Evolutionary conservation across 1,139 yeast species (phyloP).

Genomic region (Scheffersomyces cryptocercus): DNA sequence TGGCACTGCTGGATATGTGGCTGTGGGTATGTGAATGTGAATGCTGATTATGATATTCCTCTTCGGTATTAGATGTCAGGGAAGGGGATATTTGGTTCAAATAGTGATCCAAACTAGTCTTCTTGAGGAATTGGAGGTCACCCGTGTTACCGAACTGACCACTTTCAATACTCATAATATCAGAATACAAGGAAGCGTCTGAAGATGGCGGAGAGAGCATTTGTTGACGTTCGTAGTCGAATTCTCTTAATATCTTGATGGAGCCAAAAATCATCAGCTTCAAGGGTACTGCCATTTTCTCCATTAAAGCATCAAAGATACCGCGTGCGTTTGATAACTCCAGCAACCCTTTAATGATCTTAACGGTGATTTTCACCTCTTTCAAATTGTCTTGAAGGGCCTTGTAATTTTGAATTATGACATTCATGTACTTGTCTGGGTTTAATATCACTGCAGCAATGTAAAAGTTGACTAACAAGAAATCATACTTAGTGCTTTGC

Average conservation of each 20-base stretch:
- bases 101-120: constrained; percentile 1
- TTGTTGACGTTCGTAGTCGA: constrained; percentile 13
- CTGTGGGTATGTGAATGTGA: background rate
- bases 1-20: no score
- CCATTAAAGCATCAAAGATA: constrained; percentile 26
- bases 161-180: constrained; percentile 9
- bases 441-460: constrained; percentile 45
- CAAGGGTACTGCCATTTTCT: constrained; percentile 21
- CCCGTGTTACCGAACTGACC: background rate
- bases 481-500: constrained; percentile 18
- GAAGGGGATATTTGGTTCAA: background rate
- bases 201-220: constrained; percentile 3
- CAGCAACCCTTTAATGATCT: constrained; percentile 39
- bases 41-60: background rate
- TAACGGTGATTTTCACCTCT: constrained; percentile 34
- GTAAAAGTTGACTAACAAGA: constrained; percentile 37
- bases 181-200: constrained; percentile 11
- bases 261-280: constrained; percentile 33
- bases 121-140: background rate
- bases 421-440: constrained; percentile 33
- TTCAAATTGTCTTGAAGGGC: constrained; percentile 29
- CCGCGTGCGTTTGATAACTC: constrained; percentile 28
- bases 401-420: constrained; percentile 25
- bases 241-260: constrained; percentile 28
- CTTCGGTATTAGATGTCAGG: background rate